phyloP scores from a whole-genome alignment of 2,329 filamentous ascomycete species.

The Tricladium varicosporioides region DNA sequence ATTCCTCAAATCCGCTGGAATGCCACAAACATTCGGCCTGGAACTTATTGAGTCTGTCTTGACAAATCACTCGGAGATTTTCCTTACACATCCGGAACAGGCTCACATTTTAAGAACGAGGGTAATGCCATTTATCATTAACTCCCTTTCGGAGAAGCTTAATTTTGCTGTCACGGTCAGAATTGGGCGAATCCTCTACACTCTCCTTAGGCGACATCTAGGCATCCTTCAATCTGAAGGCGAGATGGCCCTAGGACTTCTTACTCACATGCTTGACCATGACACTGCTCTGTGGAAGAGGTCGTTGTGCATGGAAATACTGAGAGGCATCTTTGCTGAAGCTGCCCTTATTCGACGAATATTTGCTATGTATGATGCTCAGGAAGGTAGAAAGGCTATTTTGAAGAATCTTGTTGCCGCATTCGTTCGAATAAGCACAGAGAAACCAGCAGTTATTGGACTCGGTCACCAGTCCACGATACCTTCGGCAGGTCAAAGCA shows the following conservation, averaged over 20 bases:
- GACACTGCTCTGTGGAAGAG: constrained; percentile 85
- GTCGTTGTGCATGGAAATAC: constrained; percentile 86
- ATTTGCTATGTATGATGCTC: constrained; percentile 75
- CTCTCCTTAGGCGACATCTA: constrained; percentile 77
- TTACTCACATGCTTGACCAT: constrained; percentile 85
- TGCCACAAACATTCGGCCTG: constrained; percentile 80
- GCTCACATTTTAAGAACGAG: constrained; percentile 72
- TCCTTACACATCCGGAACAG: constrained; percentile 76
- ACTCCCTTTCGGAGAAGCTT: constrained; percentile 72
- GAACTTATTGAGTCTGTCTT: constrained; percentile 91
- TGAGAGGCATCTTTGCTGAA: constrained; percentile 82
- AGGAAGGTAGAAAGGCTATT: constrained; percentile 70
- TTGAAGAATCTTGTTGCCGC: constrained; percentile 80
- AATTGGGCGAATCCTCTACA: constrained; percentile 77
- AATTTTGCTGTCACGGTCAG: constrained; percentile 81
- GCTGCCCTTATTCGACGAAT: constrained; percentile 75
- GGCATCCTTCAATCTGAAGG: constrained; percentile 73
- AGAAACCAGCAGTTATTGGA: constrained; percentile 86
- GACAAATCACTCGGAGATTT: constrained; percentile 79
- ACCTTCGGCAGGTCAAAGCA: constrained; percentile 59
- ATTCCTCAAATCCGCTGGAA: constrained; percentile 74
- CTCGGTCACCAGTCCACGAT: constrained; percentile 85
- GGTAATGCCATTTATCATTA: constrained; percentile 81
- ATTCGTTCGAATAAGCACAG: constrained; percentile 89
- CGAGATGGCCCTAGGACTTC: constrained; percentile 74